Evolutionary conservation across 345 rosid genomes (phyloP), one percentile per base, ranked within the genome.

Genomic region (Raphanus raphanistrum): DNA sequence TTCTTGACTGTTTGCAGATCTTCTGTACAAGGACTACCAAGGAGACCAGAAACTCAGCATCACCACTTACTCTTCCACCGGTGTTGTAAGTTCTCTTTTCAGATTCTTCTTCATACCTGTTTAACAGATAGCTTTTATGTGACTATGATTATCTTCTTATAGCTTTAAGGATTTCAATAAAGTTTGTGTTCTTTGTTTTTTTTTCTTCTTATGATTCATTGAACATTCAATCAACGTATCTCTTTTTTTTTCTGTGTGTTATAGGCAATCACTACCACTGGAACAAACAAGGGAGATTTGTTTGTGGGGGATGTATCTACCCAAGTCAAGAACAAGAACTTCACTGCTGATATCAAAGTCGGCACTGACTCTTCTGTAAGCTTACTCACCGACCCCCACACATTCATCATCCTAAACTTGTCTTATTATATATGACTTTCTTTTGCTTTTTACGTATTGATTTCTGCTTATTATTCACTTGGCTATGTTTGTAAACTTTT

Each of bases 11-110:
- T 25, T 35, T 58, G 15, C 15, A 59, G 98, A 95, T 90, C 94
- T 91, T 71, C 82, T 93, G 27, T 85, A 90, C 94, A 96, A 77
- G 91, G 98, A 93, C 71, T 91, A 96, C 81, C 98, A 93, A 86
- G 85, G 78, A 52, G 99, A 93, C 83, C 93, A 96, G 70, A 92
- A 91, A 85, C 83, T 96, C 90, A 88, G 87, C 79, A 16, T 96
- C 84, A 87, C 96, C 27, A 96, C 98, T 8, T 89, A 61, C 72
- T 91, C 98, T 72, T 78, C 97, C 2, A 83, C 90, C 62, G 97
- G 99, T 58, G 91, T 90, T 76, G 98, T 96, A 78, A 85, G 94
- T 88, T 68, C 58, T 7, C 32, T 74, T 25, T 0, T 17, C 10
- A 12, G 17, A 54, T 52, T 77, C 59, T 52, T 77, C 59, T 63